Evolutionary conservation across 352 stramenopile genomes (phyloP), one percentile per base, ranked within the genome.

Genomic region (Pythium chondricola): DNA sequence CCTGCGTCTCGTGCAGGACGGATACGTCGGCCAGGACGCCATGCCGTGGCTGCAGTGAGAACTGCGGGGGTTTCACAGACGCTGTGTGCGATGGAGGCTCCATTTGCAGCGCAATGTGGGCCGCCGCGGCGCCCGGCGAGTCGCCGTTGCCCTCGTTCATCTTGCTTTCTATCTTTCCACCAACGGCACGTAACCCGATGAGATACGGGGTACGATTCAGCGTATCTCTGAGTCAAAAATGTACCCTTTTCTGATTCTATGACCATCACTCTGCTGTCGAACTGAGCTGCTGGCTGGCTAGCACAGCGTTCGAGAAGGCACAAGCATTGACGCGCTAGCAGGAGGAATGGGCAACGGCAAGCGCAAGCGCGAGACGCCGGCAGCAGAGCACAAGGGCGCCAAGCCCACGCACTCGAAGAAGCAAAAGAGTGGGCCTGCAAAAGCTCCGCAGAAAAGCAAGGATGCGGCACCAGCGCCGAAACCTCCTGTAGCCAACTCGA

Each of bases 401-500:
- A 51, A 56, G 38, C 10, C 20, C 4, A 48, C 20, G n/a, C 24
- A 45, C 10, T 14, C 18, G 1, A 20, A 35, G 22, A 40, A 53
- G 27, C 26, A 48, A 7, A 62, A 56, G 51, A 72, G 60, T 46
- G 27, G 18, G 35, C 25, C 22, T 33, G 11, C 25, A 33, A 25
- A n/a, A 55, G 48, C 29, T 25, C n/a, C 25, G 41, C 29, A 29
- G 18, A 26, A 31, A 32, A 32, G 22, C 3, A 21, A 52, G 45
- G 27, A 48, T 55, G 44, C 51, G 56, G 38, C 48, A 26, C 43
- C 39, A 49, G 52, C 49, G 29, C 39, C 27, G 1, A 40, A 45
- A 13, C 52, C 52, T n/a, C 64, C 44, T 48, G 48, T 57, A 58
- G 56, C 27, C 36, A 80, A 80, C 55, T 83, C 75, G 3, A 90